Conservation (phyloP, 1,284 basidiomycete species). For the Moesziomyces antarcticus region DNA sequence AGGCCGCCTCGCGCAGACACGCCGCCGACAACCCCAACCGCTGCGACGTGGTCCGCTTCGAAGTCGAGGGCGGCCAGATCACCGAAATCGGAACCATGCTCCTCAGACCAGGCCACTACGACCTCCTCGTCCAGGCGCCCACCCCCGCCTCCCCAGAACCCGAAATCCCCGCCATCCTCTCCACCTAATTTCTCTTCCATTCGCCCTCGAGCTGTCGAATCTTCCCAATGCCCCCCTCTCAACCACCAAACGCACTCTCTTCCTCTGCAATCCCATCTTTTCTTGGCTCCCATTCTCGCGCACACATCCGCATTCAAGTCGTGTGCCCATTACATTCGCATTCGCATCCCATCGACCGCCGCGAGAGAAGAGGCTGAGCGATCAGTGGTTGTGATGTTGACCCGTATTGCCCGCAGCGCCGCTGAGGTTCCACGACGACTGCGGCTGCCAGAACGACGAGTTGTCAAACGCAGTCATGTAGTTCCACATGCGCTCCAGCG, state of each 20-base stretch:
- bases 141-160: slow-evolving; percentile 47
- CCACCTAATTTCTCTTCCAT: too few relatives aligned
- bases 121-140: slow-evolving; percentile 52
- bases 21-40: slow-evolving; percentile 33
- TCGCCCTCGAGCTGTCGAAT: too few relatives aligned
- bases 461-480: slow-evolving; percentile 49
- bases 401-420: neutral
- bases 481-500: slow-evolving; percentile 50
- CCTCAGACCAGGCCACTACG: slow-evolving; percentile 55
- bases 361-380: too few relatives aligned
- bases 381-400: slow-evolving; percentile 5
- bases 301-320: too few relatives aligned
- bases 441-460: slow-evolving; percentile 49
- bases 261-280: too few relatives aligned
- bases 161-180: slow-evolving; percentile 41
- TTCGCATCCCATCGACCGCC: too few relatives aligned
- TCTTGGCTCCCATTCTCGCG: too few relatives aligned
- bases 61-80: slow-evolving; percentile 54
- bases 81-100: slow-evolving; percentile 55
- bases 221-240: too few relatives aligned
- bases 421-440: slow-evolving; percentile 38
- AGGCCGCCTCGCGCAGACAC: slow-evolving; percentile 16
- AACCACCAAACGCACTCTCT: too few relatives aligned
- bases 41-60: slow-evolving; percentile 59
- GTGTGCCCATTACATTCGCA: too few relatives aligned